Conservation (phyloP, 2,329 filamentous ascomycete species). For the Phyllosticta ampelicida region DNA sequence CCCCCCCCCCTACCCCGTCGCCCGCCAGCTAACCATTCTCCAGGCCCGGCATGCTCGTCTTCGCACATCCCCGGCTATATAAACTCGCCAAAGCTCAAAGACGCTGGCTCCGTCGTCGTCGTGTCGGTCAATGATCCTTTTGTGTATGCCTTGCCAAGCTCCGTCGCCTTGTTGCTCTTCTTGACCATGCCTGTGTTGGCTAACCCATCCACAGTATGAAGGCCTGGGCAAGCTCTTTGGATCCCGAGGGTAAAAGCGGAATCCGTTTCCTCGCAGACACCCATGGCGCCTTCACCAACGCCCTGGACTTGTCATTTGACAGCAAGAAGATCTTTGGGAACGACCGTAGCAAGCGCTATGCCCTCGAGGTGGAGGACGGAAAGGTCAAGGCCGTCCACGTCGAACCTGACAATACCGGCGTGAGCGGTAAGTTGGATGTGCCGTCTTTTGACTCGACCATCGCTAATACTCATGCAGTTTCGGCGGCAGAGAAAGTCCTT, state of each 20-base stretch:
- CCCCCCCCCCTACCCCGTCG: too few species aligned
- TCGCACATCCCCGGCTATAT: slow-evolving; percentile 81
- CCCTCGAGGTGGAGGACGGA: slow-evolving; percentile 70
- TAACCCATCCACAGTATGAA: slow-evolving; percentile 55
- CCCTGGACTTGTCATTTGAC: slow-evolving; percentile 75
- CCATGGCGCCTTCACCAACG: slow-evolving; percentile 66
- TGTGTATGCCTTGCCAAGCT: slow-evolving; percentile 46
- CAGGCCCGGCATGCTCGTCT: slow-evolving; percentile 48
- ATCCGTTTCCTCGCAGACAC: slow-evolving; percentile 86
- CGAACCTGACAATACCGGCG: slow-evolving; percentile 80
- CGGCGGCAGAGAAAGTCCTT: slow-evolving; percentile 10
- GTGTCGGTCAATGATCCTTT: slow-evolving; percentile 91
- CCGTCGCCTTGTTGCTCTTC: not conserved
- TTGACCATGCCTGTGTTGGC: slow-evolving; percentile 1
- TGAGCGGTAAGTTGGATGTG: slow-evolving; percentile 49
- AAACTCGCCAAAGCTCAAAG: slow-evolving; percentile 63
- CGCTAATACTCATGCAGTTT: slow-evolving; percentile 3
- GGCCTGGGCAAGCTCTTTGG: slow-evolving; percentile 70
- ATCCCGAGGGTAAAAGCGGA: slow-evolving; percentile 65
- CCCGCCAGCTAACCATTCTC: not conserved
- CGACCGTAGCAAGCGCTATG: slow-evolving; percentile 77
- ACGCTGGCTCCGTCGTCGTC: slow-evolving; percentile 77
- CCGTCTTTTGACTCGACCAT: slow-evolving; percentile 2
- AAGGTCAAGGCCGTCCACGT: slow-evolving; percentile 72
- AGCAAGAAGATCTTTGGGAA: slow-evolving; percentile 69